phyloP scores from a whole-genome alignment of 768 basidiomycete species.

The Leccinum aurantiacum region DNA sequence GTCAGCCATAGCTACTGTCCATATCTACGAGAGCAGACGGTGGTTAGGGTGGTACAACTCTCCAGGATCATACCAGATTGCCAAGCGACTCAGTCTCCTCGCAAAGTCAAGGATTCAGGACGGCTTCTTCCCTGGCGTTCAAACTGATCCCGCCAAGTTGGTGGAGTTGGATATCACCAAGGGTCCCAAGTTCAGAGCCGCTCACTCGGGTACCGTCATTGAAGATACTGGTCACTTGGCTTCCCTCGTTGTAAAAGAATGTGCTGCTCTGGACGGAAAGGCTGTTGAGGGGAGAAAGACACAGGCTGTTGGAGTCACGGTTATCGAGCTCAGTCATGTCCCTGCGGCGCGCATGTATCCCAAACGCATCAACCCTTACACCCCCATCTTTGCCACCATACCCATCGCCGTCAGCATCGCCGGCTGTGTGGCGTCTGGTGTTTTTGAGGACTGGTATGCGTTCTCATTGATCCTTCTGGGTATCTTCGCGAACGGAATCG shows the following conservation, averaged over 20 bases:
- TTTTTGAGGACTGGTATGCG: slow-evolving; percentile 34
- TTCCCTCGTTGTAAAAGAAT: slow-evolving; percentile 29
- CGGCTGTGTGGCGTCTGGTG: slow-evolving; percentile 28
- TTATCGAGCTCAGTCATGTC: slow-evolving; percentile 26
- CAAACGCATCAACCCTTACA: slow-evolving; percentile 18
- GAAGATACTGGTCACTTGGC: slow-evolving; percentile 34
- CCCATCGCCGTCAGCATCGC: slow-evolving; percentile 33
- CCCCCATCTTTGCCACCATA: slow-evolving; percentile 29
- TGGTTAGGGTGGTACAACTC: slow-evolving; percentile 42
- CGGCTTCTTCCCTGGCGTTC: slow-evolving; percentile 35
- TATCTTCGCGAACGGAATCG: slow-evolving; percentile 31
- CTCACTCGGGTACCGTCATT: slow-evolving; percentile 34
- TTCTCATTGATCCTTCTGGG: slow-evolving; percentile 38
- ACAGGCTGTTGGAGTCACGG: slow-evolving; percentile 25
- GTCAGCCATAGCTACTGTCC: slow-evolving; percentile 39
- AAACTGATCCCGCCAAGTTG: slow-evolving; percentile 32
- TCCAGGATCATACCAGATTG: slow-evolving; percentile 37
- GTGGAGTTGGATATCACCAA: slow-evolving; percentile 32
- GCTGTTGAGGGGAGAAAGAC: slow-evolving; percentile 28
- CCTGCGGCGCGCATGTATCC: slow-evolving; percentile 22
- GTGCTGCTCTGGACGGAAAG: slow-evolving; percentile 11
- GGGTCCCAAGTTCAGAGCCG: slow-evolving; percentile 35
- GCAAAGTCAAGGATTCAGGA: slow-evolving; percentile 36
- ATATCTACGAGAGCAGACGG: slow-evolving; percentile 33
- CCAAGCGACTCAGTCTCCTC: slow-evolving; percentile 34